phyloP scores from a whole-genome alignment of 176 grass and related monocot genomes.

The Carex pumila region DNA sequence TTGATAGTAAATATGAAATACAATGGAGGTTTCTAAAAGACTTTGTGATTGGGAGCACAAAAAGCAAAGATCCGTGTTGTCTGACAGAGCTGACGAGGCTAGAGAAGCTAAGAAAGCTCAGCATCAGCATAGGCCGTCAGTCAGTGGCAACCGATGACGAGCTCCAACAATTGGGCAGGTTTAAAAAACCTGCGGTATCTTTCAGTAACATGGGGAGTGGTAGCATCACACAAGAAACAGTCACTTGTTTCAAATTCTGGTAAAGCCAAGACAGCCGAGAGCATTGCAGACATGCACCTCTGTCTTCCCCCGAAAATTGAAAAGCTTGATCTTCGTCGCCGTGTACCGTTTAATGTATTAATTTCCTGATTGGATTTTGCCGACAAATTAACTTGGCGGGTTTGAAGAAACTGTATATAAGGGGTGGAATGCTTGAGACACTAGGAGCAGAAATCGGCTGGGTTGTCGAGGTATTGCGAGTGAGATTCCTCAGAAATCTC shows the following conservation, averaged over 20 bases:
- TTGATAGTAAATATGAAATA: no score
- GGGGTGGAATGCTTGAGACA: conserved; percentile 45
- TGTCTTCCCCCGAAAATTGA: conserved; percentile 26
- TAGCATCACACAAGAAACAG: conserved; percentile 9
- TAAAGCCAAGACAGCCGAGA: conserved; percentile 2
- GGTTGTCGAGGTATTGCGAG: conserved; percentile 37
- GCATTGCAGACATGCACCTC: neutral
- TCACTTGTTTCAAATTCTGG: neutral
- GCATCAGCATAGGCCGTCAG: conserved; percentile 50
- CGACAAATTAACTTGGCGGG: neutral
- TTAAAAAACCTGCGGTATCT: conserved; percentile 28
- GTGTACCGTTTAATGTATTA: conserved; percentile 29
- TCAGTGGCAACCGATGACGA: conserved; percentile 22
- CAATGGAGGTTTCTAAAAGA: no score
- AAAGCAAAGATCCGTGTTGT: conserved; percentile 29
- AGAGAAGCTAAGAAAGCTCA: conserved; percentile 53
- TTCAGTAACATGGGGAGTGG: conserved; percentile 57
- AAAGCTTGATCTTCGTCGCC: conserved; percentile 49
- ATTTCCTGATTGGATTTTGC: conserved; percentile 35
- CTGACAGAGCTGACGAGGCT: conserved; percentile 38
- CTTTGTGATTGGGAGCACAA: conserved; percentile 44
- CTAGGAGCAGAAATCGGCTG: conserved; percentile 23
- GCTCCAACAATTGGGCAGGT: conserved; percentile 29
- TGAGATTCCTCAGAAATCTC: conserved; percentile 48
- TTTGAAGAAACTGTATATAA: conserved; percentile 54